These are phyloP conservation scores for Penicillium atrosanguineum DNA, from an alignment of 495 filamentous ascomycete species.

Conservation along the genomic window DNA sequence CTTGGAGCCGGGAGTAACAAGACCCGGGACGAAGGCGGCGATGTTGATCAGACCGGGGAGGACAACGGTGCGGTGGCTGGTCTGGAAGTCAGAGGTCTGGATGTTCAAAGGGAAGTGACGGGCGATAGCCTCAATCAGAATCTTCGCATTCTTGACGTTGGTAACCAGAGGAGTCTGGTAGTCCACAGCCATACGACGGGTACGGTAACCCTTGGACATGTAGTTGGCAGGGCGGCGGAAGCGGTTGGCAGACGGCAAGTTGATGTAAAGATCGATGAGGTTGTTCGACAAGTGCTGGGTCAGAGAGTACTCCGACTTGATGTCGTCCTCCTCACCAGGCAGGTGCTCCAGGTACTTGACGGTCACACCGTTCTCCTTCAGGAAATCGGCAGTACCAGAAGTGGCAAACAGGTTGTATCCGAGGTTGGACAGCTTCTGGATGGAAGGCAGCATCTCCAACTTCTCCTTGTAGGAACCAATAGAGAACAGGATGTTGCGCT, in stretches of 20 bases:
- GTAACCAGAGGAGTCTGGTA: conserved; percentile 97
- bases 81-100: conserved; percentile 81
- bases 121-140: conserved; percentile 90
- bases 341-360: conserved; percentile 91
- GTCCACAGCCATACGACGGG: conserved; percentile 95
- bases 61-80: conserved; percentile 72
- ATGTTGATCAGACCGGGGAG: conserved; percentile 79
- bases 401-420: conserved; percentile 96
- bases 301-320: conserved; percentile 94
- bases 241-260: conserved; percentile 94
- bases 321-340: conserved; percentile 63
- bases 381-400: conserved; percentile 91
- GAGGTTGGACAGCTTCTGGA: conserved; percentile 79
- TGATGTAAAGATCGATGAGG: conserved; percentile 97
- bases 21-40: conserved; percentile 74
- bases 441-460: conserved; percentile 91
- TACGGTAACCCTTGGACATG: conserved; percentile 95
- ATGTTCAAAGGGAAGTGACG: conserved; percentile 82
- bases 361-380: conserved; percentile 84
- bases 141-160: conserved; percentile 99
- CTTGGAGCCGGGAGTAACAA: conserved; percentile 59
- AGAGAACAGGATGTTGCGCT: conserved; percentile 90
- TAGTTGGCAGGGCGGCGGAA: conserved; percentile 95
- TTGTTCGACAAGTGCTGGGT: conserved; percentile 95
- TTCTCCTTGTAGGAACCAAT: conserved; percentile 98